These are phyloP conservation scores for Citrus sinensis DNA, from an alignment of 345 rosid species.

Conservation along the genomic window DNA sequence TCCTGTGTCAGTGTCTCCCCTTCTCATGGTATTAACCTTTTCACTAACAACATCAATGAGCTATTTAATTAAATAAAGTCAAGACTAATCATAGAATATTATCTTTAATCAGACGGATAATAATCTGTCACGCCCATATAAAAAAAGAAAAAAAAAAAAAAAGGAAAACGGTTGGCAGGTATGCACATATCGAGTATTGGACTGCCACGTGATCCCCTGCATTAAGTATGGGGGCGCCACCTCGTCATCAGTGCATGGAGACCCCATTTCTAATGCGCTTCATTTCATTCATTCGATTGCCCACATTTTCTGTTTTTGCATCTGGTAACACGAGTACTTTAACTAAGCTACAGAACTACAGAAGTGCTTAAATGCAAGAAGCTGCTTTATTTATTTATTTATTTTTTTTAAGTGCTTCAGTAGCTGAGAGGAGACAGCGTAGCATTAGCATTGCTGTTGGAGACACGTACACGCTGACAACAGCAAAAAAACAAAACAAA, in stretches of 20 bases:
- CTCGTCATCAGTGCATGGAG: too few species aligned
- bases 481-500: too few species aligned
- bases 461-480: not conserved
- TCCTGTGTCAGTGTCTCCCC: too few species aligned
- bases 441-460: not conserved
- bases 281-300: not conserved
- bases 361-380: not conserved
- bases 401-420: not conserved
- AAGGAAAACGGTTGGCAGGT: too few species aligned
- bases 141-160: too few species aligned
- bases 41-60: too few species aligned
- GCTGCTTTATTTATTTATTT: not conserved
- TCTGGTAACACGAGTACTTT: not conserved
- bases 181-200: not conserved
- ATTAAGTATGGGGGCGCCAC: not conserved
- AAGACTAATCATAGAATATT: not conserved
- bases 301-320: too few species aligned
- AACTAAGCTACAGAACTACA: not conserved
- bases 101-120: not conserved
- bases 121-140: not conserved
- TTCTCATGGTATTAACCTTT: too few species aligned
- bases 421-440: not conserved
- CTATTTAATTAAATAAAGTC: not conserved
- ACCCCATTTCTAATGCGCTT: too few species aligned
- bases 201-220: not conserved